Percentiles rank a stretch among this genome's conserved stretches.
These are phyloP conservation scores for Phialocephala subalpina DNA, from an alignment of 2,329 filamentous ascomycete genomes.

Conservation along the genomic window DNA sequence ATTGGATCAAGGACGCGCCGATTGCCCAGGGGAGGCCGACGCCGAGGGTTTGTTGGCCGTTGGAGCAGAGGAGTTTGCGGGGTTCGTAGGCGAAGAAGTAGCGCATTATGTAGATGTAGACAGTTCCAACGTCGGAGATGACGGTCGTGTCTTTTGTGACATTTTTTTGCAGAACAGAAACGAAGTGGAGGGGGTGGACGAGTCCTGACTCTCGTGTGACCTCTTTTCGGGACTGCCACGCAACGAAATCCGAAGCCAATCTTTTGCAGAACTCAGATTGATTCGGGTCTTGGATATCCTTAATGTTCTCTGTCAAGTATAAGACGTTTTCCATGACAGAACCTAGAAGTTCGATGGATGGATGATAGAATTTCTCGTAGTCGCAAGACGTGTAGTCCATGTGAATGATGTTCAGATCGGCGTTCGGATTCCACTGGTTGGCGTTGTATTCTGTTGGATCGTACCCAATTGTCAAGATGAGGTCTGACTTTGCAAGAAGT, in stretches of 20 bases:
- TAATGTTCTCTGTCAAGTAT: conserved; percentile 15
- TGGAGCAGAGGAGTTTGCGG: conserved; percentile 53
- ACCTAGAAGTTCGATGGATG: conserved; percentile 28
- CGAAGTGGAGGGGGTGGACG: conserved; percentile 56
- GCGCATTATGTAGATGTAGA: conserved; percentile 58
- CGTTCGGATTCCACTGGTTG: conserved; percentile 51
- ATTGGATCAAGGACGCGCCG: conserved; percentile 52
- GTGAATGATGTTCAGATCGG: conserved; percentile 50
- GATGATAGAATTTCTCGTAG: conserved; percentile 30
- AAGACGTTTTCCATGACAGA: conserved; percentile 24
- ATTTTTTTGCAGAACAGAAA: conserved; percentile 50
- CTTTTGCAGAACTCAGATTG: conserved; percentile 15
- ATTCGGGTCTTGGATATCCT: conserved; percentile 9
- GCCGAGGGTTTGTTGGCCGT: conserved; percentile 58
- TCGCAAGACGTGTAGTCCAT: conserved; percentile 52
- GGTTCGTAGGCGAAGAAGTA: conserved; percentile 54
- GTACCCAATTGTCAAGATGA: conserved; percentile 55
- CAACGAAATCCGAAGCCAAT: conserved; percentile 17
- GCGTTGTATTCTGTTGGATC: conserved; percentile 58
- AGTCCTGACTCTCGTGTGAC: conserved; percentile 32
- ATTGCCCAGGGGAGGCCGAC: conserved; percentile 58
- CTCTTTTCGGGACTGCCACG: conserved; percentile 22
- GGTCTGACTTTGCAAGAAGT: conserved; percentile 51
- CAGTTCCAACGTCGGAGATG: conserved; percentile 54
- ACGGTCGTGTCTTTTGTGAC: conserved; percentile 52